Percentiles rank a stretch among this genome's conserved stretches.
phyloP scores from a whole-genome alignment of 2,329 filamentous ascomycete species.

The Paraphoma chrysanthemicola region DNA sequence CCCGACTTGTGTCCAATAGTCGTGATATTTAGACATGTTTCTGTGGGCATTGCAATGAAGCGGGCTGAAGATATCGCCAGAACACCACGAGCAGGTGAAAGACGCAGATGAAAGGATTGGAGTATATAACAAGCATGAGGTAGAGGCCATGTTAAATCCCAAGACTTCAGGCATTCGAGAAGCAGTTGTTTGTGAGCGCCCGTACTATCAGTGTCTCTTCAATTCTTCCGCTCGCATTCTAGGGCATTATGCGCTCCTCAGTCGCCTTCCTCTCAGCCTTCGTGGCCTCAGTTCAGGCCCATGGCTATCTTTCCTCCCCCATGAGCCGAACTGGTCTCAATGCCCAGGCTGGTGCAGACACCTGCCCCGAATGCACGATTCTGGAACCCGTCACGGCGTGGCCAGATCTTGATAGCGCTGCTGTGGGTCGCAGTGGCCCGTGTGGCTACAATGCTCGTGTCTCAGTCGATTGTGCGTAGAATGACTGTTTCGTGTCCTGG shows the following conservation, averaged over 20 bases:
- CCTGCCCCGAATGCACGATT: slow-evolving; percentile 45
- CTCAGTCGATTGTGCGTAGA: slow-evolving; percentile 28
- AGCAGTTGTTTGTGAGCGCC: not conserved
- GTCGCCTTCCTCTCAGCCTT: slow-evolving; percentile 25
- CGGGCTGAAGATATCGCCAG: not conserved
- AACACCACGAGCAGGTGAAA: not conserved
- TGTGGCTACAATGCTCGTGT: slow-evolving; percentile 47
- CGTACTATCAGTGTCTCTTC: not conserved
- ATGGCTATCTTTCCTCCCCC: slow-evolving; percentile 41
- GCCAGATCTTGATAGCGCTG: slow-evolving; percentile 36
- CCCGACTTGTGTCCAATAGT: slow-evolving; percentile 4
- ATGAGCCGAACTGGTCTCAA: slow-evolving; percentile 45
- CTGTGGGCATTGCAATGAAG: not conserved
- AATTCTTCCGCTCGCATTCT: not conserved
- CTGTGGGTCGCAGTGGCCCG: slow-evolving; percentile 40
- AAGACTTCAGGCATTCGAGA: not conserved
- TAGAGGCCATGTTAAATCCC: not conserved
- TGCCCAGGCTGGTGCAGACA: slow-evolving; percentile 39
- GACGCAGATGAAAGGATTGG: not conserved
- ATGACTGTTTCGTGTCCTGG: not conserved
- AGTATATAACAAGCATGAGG: not conserved
- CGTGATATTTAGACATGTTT: not conserved
- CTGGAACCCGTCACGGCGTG: slow-evolving; percentile 43
- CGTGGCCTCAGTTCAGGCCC: slow-evolving; percentile 27
- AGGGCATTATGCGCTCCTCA: slow-evolving; percentile 24